A percentile compares a stretch with the other conserved stretches of the same genome.
Evolutionary conservation across 768 basidiomycete species (phyloP).

Genomic region (Collybiopsis confluens): DNA sequence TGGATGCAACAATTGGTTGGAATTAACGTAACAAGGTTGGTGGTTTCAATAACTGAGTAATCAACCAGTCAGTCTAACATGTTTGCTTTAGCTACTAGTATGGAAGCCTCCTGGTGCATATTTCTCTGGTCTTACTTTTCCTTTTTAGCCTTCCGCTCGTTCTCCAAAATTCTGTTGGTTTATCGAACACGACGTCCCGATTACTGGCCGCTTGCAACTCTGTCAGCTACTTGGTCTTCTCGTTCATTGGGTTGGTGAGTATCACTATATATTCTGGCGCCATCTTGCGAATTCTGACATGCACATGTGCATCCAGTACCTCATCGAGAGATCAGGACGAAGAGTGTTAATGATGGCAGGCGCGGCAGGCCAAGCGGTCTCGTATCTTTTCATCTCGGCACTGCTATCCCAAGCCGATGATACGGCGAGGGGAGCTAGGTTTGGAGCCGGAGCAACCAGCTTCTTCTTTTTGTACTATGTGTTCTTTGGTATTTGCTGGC

Average conservation of each 20-base stretch:
- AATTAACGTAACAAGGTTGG: constrained; percentile 50
- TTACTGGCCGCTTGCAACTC: constrained; percentile 51
- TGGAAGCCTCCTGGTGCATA: no score
- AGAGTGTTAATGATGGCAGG: constrained; percentile 53
- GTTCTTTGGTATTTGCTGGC: constrained; percentile 51
- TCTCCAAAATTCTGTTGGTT: constrained; percentile 46
- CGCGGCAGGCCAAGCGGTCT: constrained; percentile 44
- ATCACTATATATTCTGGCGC: no score
- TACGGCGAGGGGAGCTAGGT: constrained; percentile 26
- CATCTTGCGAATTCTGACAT: no score
- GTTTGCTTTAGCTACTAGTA: no score
- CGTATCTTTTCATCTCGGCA: constrained; percentile 40
- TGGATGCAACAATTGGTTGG: constrained; percentile 51
- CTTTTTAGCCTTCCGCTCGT: constrained; percentile 38
- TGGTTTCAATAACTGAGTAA: no score
- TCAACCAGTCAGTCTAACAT: no score
- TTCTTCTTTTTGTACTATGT: constrained; percentile 51
- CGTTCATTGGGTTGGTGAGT: constrained; percentile 35
- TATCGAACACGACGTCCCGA: constrained; percentile 44
- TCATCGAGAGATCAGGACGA: constrained; percentile 46
- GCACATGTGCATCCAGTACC: constrained; percentile 4
- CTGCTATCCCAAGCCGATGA: constrained; percentile 34
- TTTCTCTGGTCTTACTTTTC: no score
- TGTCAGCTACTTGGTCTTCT: constrained; percentile 44
- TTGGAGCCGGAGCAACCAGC: constrained; percentile 39